A percentile compares a stretch with the other conserved stretches of the same genome.
Conservation (phyloP, 1,139 yeast species). For the Kodamaea derodonti region DNA sequence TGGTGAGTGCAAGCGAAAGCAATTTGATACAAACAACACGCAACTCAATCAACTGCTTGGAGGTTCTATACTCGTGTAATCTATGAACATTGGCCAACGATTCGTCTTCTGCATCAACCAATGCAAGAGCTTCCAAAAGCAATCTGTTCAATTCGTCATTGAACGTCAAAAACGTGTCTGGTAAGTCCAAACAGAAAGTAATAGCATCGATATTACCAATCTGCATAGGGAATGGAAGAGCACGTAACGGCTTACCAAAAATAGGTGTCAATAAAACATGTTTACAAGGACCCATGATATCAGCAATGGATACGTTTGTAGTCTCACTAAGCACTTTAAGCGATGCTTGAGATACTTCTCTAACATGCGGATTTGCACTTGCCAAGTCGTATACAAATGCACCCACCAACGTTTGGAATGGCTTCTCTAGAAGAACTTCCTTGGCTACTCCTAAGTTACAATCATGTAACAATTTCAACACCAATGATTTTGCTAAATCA, state of each 20-base stretch:
- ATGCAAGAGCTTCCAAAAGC: constrained; percentile 83
- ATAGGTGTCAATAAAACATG: constrained; percentile 84
- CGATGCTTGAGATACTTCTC: constrained; percentile 78
- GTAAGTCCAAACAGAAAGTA: constrained; percentile 79
- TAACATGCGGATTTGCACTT: constrained; percentile 77
- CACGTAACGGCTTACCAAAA: constrained; percentile 93
- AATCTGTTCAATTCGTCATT: constrained; percentile 85
- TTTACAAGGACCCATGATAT: constrained; percentile 78
- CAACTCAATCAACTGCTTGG: constrained; percentile 80
- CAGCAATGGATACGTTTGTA: constrained; percentile 65
- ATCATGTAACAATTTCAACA: constrained; percentile 58
- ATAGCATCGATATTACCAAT: constrained; percentile 97
- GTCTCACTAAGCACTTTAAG: constrained; percentile 65
- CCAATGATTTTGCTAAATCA: constrained; percentile 63
- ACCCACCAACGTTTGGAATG: constrained; percentile 82
- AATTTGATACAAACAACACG: constrained; percentile 87
- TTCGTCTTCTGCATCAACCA: constrained; percentile 97
- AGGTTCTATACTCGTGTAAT: constrained; percentile 79
- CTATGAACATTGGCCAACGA: constrained; percentile 85
- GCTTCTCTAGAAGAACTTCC: constrained; percentile 60
- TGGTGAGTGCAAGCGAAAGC: constrained; percentile 77
- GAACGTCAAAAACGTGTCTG: constrained; percentile 76
- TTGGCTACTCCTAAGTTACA: constrained; percentile 61
- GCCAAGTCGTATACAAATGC: constrained; percentile 89
- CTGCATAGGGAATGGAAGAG: constrained; percentile 97